Percentiles rank a stretch among this genome's conserved stretches.
These are phyloP conservation scores for Dioszegia aurantiaca DNA, from an alignment of 768 basidiomycete genomes.

Conservation along the genomic window DNA sequence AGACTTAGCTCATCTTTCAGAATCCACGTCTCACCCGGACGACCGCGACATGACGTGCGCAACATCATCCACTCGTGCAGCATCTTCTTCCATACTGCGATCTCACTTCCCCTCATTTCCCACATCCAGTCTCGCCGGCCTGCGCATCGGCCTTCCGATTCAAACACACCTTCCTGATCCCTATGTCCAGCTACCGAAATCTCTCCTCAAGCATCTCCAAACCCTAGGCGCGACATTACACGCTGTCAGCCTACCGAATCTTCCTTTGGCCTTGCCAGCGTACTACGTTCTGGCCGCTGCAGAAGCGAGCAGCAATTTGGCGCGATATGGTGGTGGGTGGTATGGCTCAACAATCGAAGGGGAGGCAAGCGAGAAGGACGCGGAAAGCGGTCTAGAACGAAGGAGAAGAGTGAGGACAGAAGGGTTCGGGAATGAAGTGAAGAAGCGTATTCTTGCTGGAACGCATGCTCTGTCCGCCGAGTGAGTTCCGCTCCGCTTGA, in stretches of 20 bases:
- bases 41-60: slow-evolving; percentile 72
- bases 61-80: slow-evolving; percentile 49
- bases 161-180: slow-evolving; percentile 52
- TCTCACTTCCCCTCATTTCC: slow-evolving; percentile 4
- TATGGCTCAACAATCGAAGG: slow-evolving; percentile 60
- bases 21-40: slow-evolving; percentile 62
- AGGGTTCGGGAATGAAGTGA: slow-evolving; percentile 80
- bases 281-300: slow-evolving; percentile 96
- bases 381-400: slow-evolving; percentile 55
- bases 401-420: slow-evolving; percentile 55
- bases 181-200: slow-evolving; percentile 11
- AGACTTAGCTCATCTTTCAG: neutral
- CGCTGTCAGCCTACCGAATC: slow-evolving; percentile 70
- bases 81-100: slow-evolving; percentile 23
- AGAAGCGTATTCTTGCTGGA: slow-evolving; percentile 80
- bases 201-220: slow-evolving; percentile 55
- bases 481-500: slow-evolving; percentile 57
- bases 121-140: slow-evolving; percentile 54
- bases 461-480: slow-evolving; percentile 88
- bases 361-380: slow-evolving; percentile 41
- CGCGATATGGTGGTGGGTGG: slow-evolving; percentile 80
- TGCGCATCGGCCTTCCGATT: slow-evolving; percentile 74
- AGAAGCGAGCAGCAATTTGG: slow-evolving; percentile 88
- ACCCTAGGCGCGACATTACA: slow-evolving; percentile 65
- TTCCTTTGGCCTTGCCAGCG: slow-evolving; percentile 74